These are phyloP conservation scores for Verbena officinalis DNA, from an alignment of 257 asterid species.

Conservation along the genomic window DNA sequence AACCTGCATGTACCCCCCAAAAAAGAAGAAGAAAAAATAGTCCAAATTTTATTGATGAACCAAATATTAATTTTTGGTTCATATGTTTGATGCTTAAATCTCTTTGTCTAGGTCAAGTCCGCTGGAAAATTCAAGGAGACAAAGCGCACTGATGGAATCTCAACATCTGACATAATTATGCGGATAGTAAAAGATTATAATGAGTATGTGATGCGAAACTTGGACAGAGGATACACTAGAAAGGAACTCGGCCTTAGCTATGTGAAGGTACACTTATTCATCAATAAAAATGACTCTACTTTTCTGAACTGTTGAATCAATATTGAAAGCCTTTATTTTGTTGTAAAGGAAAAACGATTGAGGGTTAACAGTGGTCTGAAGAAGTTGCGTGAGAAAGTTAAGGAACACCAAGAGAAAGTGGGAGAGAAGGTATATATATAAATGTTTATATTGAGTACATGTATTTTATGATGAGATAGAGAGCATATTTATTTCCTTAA, in stretches of 20 bases:
- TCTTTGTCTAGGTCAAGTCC: conserved; percentile 50
- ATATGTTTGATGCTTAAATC: neutral
- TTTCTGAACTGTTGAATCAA: neutral
- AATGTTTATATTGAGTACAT: neutral
- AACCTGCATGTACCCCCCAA: too few relatives aligned
- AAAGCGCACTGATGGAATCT: conserved; percentile 60
- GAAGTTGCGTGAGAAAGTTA: conserved; percentile 61
- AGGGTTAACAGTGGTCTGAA: conserved; percentile 58
- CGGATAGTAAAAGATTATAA: conserved; percentile 70
- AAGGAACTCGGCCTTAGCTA: conserved; percentile 69
- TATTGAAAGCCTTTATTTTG: conserved; percentile 26
- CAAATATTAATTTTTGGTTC: neutral
- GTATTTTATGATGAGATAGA: neutral
- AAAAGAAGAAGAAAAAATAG: too few relatives aligned
- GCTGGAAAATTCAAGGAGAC: conserved; percentile 69
- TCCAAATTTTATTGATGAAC: neutral
- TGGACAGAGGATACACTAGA: conserved; percentile 75
- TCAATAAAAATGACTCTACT: neutral
- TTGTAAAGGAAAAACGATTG: conserved; percentile 56
- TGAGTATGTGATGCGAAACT: conserved; percentile 71
- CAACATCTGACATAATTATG: conserved; percentile 69
- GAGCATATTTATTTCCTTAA: neutral
- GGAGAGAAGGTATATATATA: conserved; percentile 53
- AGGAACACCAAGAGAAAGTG: conserved; percentile 70
- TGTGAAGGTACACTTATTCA: conserved; percentile 48